Base-by-base conservation (phyloP, 371 early-diverging fungal genomes). In the Mucor indicus region DNA sequence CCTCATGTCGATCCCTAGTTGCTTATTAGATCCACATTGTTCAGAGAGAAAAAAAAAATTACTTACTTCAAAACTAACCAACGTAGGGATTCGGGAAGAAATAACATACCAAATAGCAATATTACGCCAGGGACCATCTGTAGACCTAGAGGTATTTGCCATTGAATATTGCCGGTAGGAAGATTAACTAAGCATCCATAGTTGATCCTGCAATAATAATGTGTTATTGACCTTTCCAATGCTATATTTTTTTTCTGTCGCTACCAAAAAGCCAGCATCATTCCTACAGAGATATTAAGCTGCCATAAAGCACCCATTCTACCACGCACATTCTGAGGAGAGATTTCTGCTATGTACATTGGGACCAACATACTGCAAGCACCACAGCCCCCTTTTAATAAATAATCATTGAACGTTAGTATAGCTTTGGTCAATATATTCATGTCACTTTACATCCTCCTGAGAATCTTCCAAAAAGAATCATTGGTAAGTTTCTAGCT, bases 291-390 rank as follows among this genome's bases (percentile, higher is more conserved):
- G 48, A 94, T 86, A 50, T 91, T 86, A 53, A 87, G 81, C 60
- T 93, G 92, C 68, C 95, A 90, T 32, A 91, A 67, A 36, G 89
- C 80, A 24, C 87, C 84, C 38, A 95, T 61, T 20, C 86, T 69
- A 30, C 95, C 96, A 62, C 94, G 84, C 42, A 86, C 79, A 15
- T 75, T 62, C 17, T 84, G 67, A 17, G 92, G 84, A 10, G 94
- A 83, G 10, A 92, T 78, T 50, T 95, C 92, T 23, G 91, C 83
- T 56, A 92, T 86, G 67, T 91, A 98, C 40, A 89, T 69, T 5
- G 98, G 96, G 12, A 89, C 92, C 44, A 77, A 63, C 43, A 47
- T 47, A 7, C 32, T 22, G 19, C 39, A 27, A 13, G 47, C 19
- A 11, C 38, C n/a, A n/a, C 44, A 15, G 44, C 42, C 13, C 60